These are phyloP conservation scores for Penicillium riverlandense DNA, from an alignment of 495 filamentous ascomycete genomes.

Conservation along the genomic window DNA sequence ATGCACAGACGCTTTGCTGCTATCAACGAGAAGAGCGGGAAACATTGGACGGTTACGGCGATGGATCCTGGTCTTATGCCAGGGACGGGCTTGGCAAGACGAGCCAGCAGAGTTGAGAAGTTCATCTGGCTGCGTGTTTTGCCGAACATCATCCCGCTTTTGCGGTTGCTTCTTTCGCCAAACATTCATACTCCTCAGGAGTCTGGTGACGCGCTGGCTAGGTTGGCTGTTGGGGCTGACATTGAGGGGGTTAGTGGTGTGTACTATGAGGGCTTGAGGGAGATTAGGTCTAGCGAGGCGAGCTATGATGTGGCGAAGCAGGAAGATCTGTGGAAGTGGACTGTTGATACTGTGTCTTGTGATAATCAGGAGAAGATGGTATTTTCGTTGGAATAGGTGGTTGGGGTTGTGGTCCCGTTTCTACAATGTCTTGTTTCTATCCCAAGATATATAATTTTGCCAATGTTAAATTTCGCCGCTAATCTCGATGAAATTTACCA, in stretches of 20 bases:
- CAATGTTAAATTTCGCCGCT: no score
- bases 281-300: constrained; percentile 25
- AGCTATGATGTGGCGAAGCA: constrained; percentile 35
- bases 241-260: constrained; percentile 22
- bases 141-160: constrained; percentile 24
- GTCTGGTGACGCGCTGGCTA: constrained; percentile 27
- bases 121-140: constrained; percentile 27
- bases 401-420: not conserved
- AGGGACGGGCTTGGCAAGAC: constrained; percentile 33
- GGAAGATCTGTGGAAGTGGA: constrained; percentile 45
- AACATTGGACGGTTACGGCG: constrained; percentile 25
- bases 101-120: constrained; percentile 2
- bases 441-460: no score
- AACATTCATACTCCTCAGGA: constrained; percentile 32
- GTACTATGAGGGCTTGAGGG: constrained; percentile 31
- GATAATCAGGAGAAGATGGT: constrained; percentile 20
- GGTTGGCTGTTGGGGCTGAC: constrained; percentile 20
- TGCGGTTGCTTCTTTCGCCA: constrained; percentile 16
- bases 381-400: constrained; percentile 10
- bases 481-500: no score
- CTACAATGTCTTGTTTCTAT: no score
- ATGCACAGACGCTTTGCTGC: constrained; percentile 22
- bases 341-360: constrained; percentile 30
- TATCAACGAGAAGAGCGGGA: constrained; percentile 6
- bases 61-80: constrained; percentile 44